A percentile compares a stretch with the other conserved stretches of the same genome.
These are phyloP conservation scores for Scleromitrula shiraiana DNA, from an alignment of 2,329 filamentous ascomycete genomes.

Conservation along the genomic window DNA sequence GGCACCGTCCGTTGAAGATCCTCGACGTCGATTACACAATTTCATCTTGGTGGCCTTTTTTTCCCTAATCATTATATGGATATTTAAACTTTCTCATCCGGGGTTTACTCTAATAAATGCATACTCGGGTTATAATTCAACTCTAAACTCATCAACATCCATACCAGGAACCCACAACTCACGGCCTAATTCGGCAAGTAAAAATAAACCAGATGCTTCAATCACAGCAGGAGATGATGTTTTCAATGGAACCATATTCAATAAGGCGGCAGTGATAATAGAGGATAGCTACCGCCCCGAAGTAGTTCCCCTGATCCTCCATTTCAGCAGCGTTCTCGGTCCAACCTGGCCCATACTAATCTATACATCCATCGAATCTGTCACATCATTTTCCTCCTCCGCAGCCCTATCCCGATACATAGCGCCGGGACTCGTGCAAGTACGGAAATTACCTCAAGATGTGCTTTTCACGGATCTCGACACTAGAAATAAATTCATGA, in stretches of 20 bases:
- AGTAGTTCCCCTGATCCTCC: conserved; percentile 34
- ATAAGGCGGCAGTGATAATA: conserved; percentile 33
- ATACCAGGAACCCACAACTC: neutral
- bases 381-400: conserved; percentile 26
- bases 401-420: conserved; percentile 33
- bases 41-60: conserved; percentile 20
- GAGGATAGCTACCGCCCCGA: conserved; percentile 31
- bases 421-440: conserved; percentile 28
- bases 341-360: conserved; percentile 38
- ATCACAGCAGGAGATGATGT: conserved; percentile 8
- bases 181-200: conserved; percentile 1
- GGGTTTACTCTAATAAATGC: conserved; percentile 16
- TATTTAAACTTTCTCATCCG: conserved; percentile 20
- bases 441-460: conserved; percentile 33
- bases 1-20: conserved; percentile 17
- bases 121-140: conserved; percentile 11
- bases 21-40: conserved; percentile 20
- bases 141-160: neutral
- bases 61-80: conserved; percentile 22
- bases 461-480: conserved; percentile 30
- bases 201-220: neutral
- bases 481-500: conserved; percentile 26
- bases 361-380: conserved; percentile 32
- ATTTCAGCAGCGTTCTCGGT: conserved; percentile 35
- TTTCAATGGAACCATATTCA: conserved; percentile 20